Evolutionary conservation across 768 basidiomycete genomes (phyloP), one percentile per base, ranked within the genome.

Genomic region (Lactifluus rugatus): DNA sequence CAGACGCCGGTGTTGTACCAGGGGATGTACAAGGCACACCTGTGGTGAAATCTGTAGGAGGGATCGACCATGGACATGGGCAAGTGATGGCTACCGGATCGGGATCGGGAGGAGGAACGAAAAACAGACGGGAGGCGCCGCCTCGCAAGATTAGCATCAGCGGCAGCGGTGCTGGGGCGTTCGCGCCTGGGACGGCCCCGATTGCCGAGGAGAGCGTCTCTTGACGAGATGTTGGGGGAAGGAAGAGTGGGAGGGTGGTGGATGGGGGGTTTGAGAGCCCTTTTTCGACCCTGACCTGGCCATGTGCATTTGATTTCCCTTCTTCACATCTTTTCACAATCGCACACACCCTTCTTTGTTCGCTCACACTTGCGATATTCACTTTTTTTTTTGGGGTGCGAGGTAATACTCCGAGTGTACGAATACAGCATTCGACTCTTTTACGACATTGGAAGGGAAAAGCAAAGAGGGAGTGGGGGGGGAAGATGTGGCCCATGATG

Each of bases 1-100:
- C 71, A 47, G 70, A 68, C 41, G 68, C 66, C 53, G 69, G 69
- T 32, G 69, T 70, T 41, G 68, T 70, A 48, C 67, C 70, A 26
- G 70, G 70, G 41, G 69, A 68, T 19, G 56, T 65, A 39, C 64
- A 57, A 49, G 66, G 63, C 26, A 57, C 59, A 16, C 46, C 49
- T 34, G 49, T 57, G 51, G 46, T 54, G 31, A 56, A 54, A 56
- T 64, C 54, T 51, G 36, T 17, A 28, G 42, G 16, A 39, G 58
- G 61, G 56, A 37, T 56, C 61, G 58, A 59, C 42, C 50, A 57
- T 45, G 49, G 60, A 17, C 48, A 16, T 54, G 60, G 61, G 45
- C 58, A 61, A 44, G 58, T 50, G n/a, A n/a, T n/a, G 53, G 59
- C 49, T 37, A 49, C 54, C 39, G 64, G 58, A 63, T 56, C 53